Evolutionary conservation across 306 rosid genomes (phyloP), one percentile per base, ranked within the genome.

Genomic region (Cyclanthera cordifolia): DNA sequence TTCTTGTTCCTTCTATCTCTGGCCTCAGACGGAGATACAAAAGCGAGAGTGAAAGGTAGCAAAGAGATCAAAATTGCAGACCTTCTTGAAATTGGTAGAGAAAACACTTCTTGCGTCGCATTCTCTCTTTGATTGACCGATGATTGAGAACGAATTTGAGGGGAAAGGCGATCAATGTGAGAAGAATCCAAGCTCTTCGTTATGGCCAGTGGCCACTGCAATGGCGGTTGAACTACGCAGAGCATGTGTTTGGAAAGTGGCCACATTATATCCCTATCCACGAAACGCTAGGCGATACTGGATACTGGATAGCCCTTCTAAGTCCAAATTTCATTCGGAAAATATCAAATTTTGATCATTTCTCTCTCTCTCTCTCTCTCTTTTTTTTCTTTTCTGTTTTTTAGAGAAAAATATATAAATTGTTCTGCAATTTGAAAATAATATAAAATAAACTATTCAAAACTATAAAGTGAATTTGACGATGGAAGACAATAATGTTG

Each of bases 1-100:
- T 78, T 82, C 77, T 51, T 86, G 84, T 75, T 86, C 83, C 96
- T 95, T 64, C 95, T 82, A 25, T 83, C 94, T 66, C 89, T 84
- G 60, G 91, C 95, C 11, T 81, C 73, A 0, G 89, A 78, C 9
- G 72, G 67, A 57, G 83, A 59, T 27, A 79, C 66, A 8, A 72
- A 79, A 67, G 79, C 43, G 27, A 79, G 76, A 78, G 37, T 72
- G 47, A 84, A 66, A 21, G 96, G 88, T 63, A 82, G 75, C 2
- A 81, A 73, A 15, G 90, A 78, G 23, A 87, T 80, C 47, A 89
- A 82, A 84, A 89, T 75, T 52, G 77, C 84, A 32, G 81, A 83
- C 75, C 96, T 83, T 87, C 99, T 84, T 3, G 89, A 84, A 74
- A 81, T 75, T 74, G 73, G 73, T 10, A 46, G 50, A 12, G 81